These are phyloP conservation scores for Artomyces pyxidatus DNA, from an alignment of 768 basidiomycete species.

Conservation along the genomic window DNA sequence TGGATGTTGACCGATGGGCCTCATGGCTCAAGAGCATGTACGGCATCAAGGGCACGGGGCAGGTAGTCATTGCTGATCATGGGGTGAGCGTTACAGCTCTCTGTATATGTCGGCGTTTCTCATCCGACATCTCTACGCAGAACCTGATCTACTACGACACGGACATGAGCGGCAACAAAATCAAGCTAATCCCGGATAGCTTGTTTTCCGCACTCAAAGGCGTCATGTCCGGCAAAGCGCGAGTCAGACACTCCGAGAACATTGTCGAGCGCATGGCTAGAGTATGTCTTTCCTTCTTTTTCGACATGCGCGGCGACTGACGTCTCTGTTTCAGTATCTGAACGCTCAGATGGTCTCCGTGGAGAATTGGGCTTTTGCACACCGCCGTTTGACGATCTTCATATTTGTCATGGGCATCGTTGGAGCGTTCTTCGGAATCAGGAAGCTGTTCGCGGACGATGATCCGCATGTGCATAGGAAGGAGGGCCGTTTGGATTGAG, in stretches of 20 bases:
- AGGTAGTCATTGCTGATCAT: constrained; percentile 76
- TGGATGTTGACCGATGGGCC: constrained; percentile 78
- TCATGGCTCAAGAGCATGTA: constrained; percentile 94
- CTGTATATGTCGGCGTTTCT: background rate
- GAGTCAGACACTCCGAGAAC: constrained; percentile 62
- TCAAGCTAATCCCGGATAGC: constrained; percentile 47
- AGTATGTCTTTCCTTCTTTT: constrained; percentile 33
- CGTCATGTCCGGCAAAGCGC: constrained; percentile 40
- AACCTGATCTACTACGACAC: constrained; percentile 67
- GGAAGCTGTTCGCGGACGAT: constrained; percentile 18
- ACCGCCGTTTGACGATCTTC: constrained; percentile 20
- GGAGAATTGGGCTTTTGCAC: constrained; percentile 19
- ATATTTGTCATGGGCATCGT: constrained; percentile 17
- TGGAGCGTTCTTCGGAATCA: constrained; percentile 16
- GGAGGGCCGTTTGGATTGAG: constrained; percentile 10
- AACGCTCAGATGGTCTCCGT: constrained; percentile 21
- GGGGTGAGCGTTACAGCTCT: constrained; percentile 37
- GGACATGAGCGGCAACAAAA: constrained; percentile 45
- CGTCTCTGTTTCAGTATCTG: constrained; percentile 20
- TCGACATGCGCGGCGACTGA: background rate
- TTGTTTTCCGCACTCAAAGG: constrained; percentile 69
- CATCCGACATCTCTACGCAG: constrained; percentile 28
- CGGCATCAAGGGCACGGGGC: constrained; percentile 39
- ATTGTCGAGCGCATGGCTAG: constrained; percentile 56
- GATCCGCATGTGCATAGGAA: constrained; percentile 5